Evolutionary conservation across 352 stramenopile genomes (phyloP), one percentile per base, ranked within the genome.

Genomic region (Globisporangium splendens): DNA sequence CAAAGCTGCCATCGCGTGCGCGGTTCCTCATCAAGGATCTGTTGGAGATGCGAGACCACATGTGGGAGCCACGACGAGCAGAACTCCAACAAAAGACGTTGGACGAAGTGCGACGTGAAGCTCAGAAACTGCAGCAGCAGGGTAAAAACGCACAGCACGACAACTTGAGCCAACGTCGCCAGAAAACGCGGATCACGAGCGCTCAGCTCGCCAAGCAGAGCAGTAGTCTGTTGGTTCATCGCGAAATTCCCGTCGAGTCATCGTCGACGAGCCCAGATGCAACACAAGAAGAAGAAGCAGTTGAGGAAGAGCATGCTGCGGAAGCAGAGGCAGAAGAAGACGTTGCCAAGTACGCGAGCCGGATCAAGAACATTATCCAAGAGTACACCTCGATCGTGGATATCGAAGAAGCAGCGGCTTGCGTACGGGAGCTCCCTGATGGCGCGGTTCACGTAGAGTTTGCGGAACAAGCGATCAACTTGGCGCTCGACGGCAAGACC

Each of bases 101-200:
- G 33, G 79, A 93, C 0, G 83, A 96, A 73, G 79, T 96, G 24
- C 82, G 87, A 21, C 76, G 67, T 7, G 87, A 96, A 58, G 87
- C 87, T 13, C 77, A 90, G 56, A 88, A 91, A 58, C 69, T 95
- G 8, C 84, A 94, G 55, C 75, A 82, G 48, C 80, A 90, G 53
- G 86, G 86, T 62, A 93, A 95, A 56, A 95, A 95, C 64, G 86
- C 86, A 1, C 86, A 95, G 61, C 86, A 95, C 63, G 86, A 94
- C 52, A 72, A 94, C 38, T 58, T 95, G 20, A 72, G 71, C 17
- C 66, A 84, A 14, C 84, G 83, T 20, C 84, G 86, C 35, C 79
- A 86, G 31, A 93, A 93, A 63, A 84, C 81, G 0, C 77, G 89
- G 48, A 70, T 94, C 17, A 86, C 86, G 11, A 95, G 86, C 61